Percentiles rank a stretch among this genome's conserved stretches.
These are phyloP conservation scores for Rosa chinensis DNA, from an alignment of 306 rosid species.

Conservation along the genomic window DNA sequence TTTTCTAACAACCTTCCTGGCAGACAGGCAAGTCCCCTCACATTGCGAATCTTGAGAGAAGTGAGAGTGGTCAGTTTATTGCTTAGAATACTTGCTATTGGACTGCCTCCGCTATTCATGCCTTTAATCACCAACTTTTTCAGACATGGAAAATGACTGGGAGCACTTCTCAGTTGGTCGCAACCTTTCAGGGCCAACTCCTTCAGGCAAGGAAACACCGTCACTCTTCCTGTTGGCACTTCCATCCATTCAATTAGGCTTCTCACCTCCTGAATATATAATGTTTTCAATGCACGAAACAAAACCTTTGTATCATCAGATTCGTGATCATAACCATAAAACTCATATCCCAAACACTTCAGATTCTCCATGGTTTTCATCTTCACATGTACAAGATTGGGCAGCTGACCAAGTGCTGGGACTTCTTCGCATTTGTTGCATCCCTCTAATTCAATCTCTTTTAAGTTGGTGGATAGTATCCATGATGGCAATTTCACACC, in stretches of 20 bases:
- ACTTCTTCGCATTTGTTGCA: background rate
- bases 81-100: background rate
- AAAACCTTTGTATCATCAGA: background rate
- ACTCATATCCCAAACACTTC: background rate
- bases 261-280: background rate
- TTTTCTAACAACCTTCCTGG: background rate
- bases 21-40: background rate
- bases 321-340: background rate
- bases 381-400: background rate
- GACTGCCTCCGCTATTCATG: background rate
- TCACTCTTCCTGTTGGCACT: background rate
- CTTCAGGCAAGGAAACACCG: background rate
- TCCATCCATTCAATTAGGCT: background rate
- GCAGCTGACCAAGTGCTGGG: background rate
- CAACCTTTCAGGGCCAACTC: background rate
- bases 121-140: background rate
- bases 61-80: background rate
- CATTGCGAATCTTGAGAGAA: background rate
- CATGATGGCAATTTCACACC: conserved; percentile 5
- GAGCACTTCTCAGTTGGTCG: background rate
- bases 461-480: background rate
- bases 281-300: background rate
- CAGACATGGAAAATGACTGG: background rate
- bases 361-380: background rate
- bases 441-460: background rate